Evolutionary conservation across 2,329 filamentous ascomycete species (phyloP).

Genomic region (Alternaria hordeiaustralica): DNA sequence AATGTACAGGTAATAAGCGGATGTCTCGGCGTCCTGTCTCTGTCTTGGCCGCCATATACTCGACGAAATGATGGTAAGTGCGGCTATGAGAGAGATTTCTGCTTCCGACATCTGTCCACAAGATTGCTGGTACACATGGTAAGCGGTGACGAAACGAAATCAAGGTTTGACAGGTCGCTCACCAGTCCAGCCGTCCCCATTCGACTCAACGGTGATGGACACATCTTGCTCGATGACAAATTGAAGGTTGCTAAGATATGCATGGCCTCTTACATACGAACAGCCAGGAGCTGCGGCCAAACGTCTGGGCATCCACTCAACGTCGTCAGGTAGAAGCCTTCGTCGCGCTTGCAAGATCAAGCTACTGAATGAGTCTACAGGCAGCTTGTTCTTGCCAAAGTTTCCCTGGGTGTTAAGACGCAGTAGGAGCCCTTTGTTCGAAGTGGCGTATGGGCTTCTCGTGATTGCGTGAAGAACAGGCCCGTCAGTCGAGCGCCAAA

Average conservation of each 20-base stretch:
- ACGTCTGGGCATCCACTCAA: not conserved
- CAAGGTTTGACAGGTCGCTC: not conserved
- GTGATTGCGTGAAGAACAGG: slow-evolving; percentile 8
- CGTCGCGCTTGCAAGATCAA: not conserved
- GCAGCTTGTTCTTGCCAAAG: not conserved
- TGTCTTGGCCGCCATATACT: not conserved
- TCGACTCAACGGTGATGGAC: not conserved
- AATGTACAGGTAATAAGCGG: not conserved
- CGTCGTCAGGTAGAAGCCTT: not conserved
- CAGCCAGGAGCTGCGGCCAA: not conserved
- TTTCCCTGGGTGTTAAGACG: slow-evolving; percentile 8
- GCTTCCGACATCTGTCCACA: not conserved
- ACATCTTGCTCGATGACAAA: not conserved
- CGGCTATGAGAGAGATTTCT: not conserved
- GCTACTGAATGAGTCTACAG: not conserved
- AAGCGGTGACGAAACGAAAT: not conserved
- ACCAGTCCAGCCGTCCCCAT: not conserved
- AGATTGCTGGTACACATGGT: not conserved
- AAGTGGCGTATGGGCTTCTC: not conserved
- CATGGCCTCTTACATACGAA: not conserved
- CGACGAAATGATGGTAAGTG: not conserved
- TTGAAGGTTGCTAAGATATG: not conserved
- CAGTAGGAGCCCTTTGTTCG: slow-evolving; percentile 5
- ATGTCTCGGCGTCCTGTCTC: not conserved
- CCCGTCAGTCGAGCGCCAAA: slow-evolving; percentile 9